Evolutionary conservation across 1,284 basidiomycete genomes (phyloP), one percentile per base, ranked within the genome.

Genomic region (Ceratobasidium papillatum): DNA sequence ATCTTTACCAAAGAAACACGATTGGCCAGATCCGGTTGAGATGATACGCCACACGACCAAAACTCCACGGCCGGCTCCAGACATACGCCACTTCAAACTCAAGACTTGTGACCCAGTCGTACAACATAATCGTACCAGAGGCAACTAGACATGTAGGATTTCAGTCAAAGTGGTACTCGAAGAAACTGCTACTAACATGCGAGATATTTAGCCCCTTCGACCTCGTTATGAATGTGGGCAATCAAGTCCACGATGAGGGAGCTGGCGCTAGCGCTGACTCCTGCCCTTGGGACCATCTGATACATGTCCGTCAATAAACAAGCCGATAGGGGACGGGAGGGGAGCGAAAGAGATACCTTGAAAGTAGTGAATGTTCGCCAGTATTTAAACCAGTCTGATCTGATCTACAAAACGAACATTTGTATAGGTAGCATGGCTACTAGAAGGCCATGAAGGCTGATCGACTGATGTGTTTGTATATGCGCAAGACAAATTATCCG

Each of bases 11-110:
- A 36, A 68, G 65, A 22, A 68, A 56, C 7, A 34, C 51, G 3
- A 68, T 41, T 5, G 65, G 36, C 65, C 65, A 68, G n/a, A 56
- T 38, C 22, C 65, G 65, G 36, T 68, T 68, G 22, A 52, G 32
- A 25, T 65, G 43, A 22, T 65, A 65, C 19, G 63, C 47, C 11
- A 52, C 47, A 36, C 49, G 63, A 2, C 63, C 63, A 30, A 49
- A 52, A 52, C 25, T 49, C 63, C 63, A 65, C 12, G 63, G 47
- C 17, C 63, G 41, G 25, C 63, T n/a, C 63, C 63, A 65, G 19
- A 65, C 30, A 32, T 49, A 65, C 4, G 32, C n/a, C 9, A 34
- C 47, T n/a, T 65, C 63, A 17, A 52, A 38, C 30, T 52, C 41
- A 34, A 65, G 17, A 32, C 47, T 65, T 8, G 47, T 30, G 17